These are phyloP conservation scores for Pseudogymnoascus sp. DNA, from an alignment of 2,329 filamentous ascomycete species.

Conservation along the genomic window DNA sequence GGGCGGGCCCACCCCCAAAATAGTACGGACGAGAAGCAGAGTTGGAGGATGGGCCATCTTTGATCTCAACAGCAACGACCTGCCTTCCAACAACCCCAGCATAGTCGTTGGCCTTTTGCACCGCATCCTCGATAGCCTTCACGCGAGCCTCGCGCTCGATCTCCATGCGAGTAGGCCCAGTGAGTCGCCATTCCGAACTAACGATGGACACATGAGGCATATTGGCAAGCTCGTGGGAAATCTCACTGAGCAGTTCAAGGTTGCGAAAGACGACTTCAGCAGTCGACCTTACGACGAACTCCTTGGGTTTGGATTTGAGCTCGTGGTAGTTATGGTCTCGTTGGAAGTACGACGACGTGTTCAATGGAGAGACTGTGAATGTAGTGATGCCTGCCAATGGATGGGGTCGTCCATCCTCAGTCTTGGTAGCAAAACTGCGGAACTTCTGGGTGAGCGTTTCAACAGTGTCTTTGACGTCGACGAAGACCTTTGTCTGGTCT, in stretches of 20 bases:
- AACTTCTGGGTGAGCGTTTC: conserved; percentile 13
- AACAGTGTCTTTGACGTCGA: conserved; percentile 11
- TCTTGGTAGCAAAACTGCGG: conserved; percentile 15
- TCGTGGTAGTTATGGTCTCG: not conserved
- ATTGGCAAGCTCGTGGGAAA: conserved; percentile 14
- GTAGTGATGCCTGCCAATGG: conserved; percentile 18
- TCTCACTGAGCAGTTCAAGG: conserved; percentile 14
- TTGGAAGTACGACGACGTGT: conserved; percentile 6
- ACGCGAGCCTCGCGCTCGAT: conserved; percentile 18
- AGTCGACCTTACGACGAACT: conserved; percentile 12
- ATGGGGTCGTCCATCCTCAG: conserved; percentile 16
- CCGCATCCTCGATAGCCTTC: conserved; percentile 18
- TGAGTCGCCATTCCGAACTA: conserved; percentile 18
- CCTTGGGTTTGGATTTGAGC: conserved; percentile 2
- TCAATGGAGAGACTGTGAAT: conserved; percentile 16
- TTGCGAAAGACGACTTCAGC: conserved; percentile 19
- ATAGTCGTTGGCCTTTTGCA: conserved; percentile 20
- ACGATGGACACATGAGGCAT: conserved; percentile 17
- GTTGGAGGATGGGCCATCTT: conserved; percentile 13
- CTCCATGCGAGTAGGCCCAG: conserved; percentile 11
- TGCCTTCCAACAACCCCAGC: conserved; percentile 15
- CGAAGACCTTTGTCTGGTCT: not conserved
- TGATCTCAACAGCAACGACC: conserved; percentile 17
- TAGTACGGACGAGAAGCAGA: not conserved
- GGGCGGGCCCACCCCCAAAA: not conserved